Evolutionary conservation across 1,284 basidiomycete species (phyloP).

Genomic region (Ceratobasidium sp.): DNA sequence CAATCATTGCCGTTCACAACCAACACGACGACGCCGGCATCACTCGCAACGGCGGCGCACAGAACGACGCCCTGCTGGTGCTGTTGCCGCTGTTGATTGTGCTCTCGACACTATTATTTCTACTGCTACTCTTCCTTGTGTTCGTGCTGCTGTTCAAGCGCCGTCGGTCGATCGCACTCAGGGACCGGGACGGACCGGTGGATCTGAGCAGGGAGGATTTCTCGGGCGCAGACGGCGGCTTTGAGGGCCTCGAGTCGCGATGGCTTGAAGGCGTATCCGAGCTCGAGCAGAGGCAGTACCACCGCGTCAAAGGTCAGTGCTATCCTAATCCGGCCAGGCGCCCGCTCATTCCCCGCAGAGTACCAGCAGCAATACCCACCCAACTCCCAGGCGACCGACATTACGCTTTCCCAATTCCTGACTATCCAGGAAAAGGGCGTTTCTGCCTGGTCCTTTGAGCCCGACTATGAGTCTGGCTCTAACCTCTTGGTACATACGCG

Average conservation of each 20-base stretch:
- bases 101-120: conserved; percentile 90
- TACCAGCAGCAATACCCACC: conserved; percentile 92
- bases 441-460: conserved; percentile 97
- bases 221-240: conserved; percentile 88
- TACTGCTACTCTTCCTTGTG: conserved; percentile 88
- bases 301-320: conserved; percentile 84
- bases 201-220: conserved; percentile 93
- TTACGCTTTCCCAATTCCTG: conserved; percentile 95
- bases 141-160: conserved; percentile 86
- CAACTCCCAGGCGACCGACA: conserved; percentile 92
- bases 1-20: not conserved
- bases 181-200: conserved; percentile 90
- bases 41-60: conserved; percentile 9
- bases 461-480: conserved; percentile 92
- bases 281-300: conserved; percentile 74
- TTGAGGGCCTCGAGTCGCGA: conserved; percentile 88
- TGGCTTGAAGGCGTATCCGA: conserved; percentile 91
- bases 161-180: conserved; percentile 81
- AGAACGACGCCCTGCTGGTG: conserved; percentile 65
- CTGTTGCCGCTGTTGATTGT: conserved; percentile 92
- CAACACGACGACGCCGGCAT: not conserved
- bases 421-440: conserved; percentile 98
- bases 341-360: conserved; percentile 22
- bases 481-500: conserved; percentile 91
- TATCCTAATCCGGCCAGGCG: not conserved